These are phyloP conservation scores for Pythium coloratum DNA, from an alignment of 352 stramenopile genomes.

Conservation along the genomic window DNA sequence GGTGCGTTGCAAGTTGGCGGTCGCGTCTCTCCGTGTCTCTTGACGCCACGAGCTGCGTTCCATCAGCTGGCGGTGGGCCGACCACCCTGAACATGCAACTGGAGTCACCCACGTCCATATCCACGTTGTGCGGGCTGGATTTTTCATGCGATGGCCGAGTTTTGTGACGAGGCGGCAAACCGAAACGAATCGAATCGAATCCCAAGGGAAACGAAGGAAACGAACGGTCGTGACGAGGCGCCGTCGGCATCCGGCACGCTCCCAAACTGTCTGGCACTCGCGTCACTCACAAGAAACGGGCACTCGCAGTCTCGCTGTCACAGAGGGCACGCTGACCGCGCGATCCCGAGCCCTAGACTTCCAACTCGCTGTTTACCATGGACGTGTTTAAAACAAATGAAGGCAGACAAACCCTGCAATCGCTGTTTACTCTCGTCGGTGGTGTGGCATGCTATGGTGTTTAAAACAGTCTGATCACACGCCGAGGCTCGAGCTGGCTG, in stretches of 20 bases:
- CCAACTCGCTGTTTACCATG: too few relatives aligned
- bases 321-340: not conserved
- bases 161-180: constrained; percentile 19
- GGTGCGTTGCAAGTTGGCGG: not conserved
- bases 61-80: not conserved
- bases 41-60: not conserved
- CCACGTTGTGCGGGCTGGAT: constrained; percentile 1
- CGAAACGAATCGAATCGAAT: constrained; percentile 3
- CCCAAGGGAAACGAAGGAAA: constrained; percentile 1
- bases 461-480: not conserved
- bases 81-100: not conserved
- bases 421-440: too few relatives aligned
- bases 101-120: not conserved
- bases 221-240: constrained; percentile 15
- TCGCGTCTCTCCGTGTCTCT: constrained; percentile 6
- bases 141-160: constrained; percentile 13
- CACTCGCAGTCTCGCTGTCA: constrained; percentile 1
- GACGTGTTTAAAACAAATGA: too few relatives aligned
- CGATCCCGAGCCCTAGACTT: too few relatives aligned
- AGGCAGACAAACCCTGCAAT: too few relatives aligned
- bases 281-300: constrained; percentile 14
- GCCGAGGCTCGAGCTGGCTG: not conserved
- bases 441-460: not conserved
- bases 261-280: constrained; percentile 9
- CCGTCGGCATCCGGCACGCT: constrained; percentile 12